Evolutionary conservation across 1,284 basidiomycete genomes (phyloP).

Genomic region (Marasmius oreades): DNA sequence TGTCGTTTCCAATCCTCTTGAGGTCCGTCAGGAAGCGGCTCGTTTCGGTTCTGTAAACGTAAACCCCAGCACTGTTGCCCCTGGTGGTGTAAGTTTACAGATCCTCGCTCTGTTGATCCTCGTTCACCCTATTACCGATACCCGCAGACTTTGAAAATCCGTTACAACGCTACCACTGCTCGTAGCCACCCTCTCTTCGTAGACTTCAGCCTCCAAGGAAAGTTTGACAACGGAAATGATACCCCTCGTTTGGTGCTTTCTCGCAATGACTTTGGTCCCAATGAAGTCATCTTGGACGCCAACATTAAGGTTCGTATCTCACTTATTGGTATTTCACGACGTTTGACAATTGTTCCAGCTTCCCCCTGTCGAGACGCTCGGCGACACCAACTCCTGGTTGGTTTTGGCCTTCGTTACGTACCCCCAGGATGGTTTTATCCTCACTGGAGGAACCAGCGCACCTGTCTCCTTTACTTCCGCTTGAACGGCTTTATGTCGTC

Average conservation of each 20-base stretch:
- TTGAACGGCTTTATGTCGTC: not conserved
- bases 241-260: not conserved
- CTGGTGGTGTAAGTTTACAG: not conserved
- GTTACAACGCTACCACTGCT: not conserved
- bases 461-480: not conserved
- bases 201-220: not conserved
- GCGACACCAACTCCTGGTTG: not conserved
- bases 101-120: no score
- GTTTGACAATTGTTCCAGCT: not conserved
- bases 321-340: no score
- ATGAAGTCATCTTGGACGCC: not conserved
- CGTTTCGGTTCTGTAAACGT: not conserved
- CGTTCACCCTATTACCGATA: not conserved
- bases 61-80: not conserved
- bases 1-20: not conserved
- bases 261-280: not conserved
- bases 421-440: not conserved
- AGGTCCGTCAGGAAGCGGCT: not conserved
- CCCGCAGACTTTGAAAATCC: not conserved
- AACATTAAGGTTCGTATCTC: not conserved
- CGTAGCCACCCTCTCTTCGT: not conserved
- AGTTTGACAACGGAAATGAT: not conserved
- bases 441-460: not conserved
- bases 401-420: not conserved
- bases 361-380: not conserved